A percentile compares a stretch with the other conserved stretches of the same genome.
Conservation (phyloP, 1,284 basidiomycete genomes). For the Porogramme epimiltina region DNA sequence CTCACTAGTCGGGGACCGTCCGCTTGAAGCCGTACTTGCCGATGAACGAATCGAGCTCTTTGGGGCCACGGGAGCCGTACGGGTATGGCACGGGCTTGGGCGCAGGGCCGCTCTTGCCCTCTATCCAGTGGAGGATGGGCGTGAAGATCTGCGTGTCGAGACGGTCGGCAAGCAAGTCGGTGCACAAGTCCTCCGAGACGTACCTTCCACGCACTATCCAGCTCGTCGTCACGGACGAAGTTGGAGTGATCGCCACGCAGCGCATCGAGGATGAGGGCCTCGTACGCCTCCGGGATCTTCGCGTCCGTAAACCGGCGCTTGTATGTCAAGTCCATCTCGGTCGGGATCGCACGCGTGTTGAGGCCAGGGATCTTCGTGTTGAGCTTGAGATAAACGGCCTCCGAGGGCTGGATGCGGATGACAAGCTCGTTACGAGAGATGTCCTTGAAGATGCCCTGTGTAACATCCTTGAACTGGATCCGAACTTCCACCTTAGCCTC, state of each 20-base stretch:
- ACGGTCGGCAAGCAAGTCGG: neutral
- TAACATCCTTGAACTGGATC: constrained; percentile 96
- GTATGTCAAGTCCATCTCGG: constrained; percentile 97
- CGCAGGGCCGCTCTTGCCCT: constrained; percentile 62
- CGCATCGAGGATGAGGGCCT: constrained; percentile 88
- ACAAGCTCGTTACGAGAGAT: constrained; percentile 95
- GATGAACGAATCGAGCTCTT: constrained; percentile 79
- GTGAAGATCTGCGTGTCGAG: constrained; percentile 85
- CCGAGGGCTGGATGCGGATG: constrained; percentile 92
- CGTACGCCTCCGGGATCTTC: constrained; percentile 94
- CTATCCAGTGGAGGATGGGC: constrained; percentile 93
- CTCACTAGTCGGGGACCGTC: constrained; percentile 64
- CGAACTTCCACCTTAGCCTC: constrained; percentile 97
- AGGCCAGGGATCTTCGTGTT: constrained; percentile 94
- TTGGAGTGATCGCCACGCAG: constrained; percentile 89
- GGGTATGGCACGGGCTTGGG: constrained; percentile 81
- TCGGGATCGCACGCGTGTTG: constrained; percentile 85
- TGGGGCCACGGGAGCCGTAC: constrained; percentile 94
- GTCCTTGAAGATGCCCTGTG: constrained; percentile 93
- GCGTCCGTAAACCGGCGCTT: constrained; percentile 89
- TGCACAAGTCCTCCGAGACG: constrained; percentile 14
- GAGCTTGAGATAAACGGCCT: constrained; percentile 94
- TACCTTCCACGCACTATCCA: constrained; percentile 95
- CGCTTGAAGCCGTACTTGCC: constrained; percentile 80
- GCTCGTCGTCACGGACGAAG: constrained; percentile 94